Evolutionary conservation across 306 rosid genomes (phyloP).

Genomic region (Fragaria iinumae): DNA sequence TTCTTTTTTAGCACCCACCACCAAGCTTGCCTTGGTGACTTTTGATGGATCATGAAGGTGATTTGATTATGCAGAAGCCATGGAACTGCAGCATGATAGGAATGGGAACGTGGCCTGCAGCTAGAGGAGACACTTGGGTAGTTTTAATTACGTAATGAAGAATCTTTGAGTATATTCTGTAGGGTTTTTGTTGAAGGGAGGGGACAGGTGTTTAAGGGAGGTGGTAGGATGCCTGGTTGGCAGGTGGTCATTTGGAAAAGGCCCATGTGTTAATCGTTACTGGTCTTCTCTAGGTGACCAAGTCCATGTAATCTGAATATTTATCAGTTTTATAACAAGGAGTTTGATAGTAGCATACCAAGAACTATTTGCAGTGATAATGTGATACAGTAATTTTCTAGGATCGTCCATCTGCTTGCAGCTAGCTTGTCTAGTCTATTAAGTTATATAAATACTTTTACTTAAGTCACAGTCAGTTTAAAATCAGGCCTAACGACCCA

Average conservation of each 20-base stretch:
- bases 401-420: too few relatives aligned
- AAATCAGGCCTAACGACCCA: too few relatives aligned
- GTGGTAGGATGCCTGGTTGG: constrained; percentile 55
- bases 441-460: fast-evolving
- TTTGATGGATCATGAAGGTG: not conserved
- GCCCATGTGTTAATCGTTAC: constrained; percentile 45
- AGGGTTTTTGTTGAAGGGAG: constrained; percentile 27
- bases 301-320: not conserved
- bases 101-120: constrained; percentile 4
- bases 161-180: not conserved
- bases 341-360: not conserved
- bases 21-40: not conserved
- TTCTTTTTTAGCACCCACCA: not conserved
- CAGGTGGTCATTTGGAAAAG: constrained; percentile 56
- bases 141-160: not conserved
- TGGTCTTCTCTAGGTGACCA: not conserved
- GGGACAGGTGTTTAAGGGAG: constrained; percentile 44
- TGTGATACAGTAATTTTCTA: too few relatives aligned
- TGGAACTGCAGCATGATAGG: not conserved
- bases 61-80: not conserved
- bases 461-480: too few relatives aligned
- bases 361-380: not conserved
- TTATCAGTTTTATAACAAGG: not conserved
- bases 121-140: not conserved
- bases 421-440: fast-evolving